Evolutionary conservation across 345 rosid genomes (phyloP).

Genomic region (Kandelia obovata): DNA sequence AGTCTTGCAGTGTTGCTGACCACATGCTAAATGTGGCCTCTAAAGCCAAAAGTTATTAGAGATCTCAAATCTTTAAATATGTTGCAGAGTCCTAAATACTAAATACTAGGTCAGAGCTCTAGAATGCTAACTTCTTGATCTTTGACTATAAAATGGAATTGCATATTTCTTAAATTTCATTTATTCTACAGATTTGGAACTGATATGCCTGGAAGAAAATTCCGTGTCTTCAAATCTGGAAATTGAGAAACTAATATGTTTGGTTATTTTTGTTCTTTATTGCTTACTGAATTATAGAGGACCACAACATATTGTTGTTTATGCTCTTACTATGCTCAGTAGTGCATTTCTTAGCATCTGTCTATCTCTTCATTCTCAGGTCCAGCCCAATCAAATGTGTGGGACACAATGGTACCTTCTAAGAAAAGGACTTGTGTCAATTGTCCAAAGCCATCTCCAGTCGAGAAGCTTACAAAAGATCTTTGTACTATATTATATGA

Average conservation of each 20-base stretch:
- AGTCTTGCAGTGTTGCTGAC: not conserved
- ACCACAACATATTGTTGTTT: conserved; percentile 1
- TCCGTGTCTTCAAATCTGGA: no score
- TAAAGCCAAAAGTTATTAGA: not conserved
- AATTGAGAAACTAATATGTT: not conserved
- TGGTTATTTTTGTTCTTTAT: not conserved
- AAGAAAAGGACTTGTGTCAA: conserved; percentile 83
- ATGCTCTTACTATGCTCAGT: not conserved
- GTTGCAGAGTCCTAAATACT: no score
- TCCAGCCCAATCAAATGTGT: conserved; percentile 78
- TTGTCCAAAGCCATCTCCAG: conserved; percentile 78
- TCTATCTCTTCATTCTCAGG: conserved; percentile 37
- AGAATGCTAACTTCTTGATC: no score
- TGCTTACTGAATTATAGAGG: not conserved
- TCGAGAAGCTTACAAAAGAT: conserved; percentile 91
- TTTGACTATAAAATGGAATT: not conserved
- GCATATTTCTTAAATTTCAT: not conserved
- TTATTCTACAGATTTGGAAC: not conserved
- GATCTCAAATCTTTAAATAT: no score
- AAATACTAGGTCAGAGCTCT: not conserved
- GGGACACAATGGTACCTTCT: conserved; percentile 88
- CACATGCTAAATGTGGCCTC: not conserved
- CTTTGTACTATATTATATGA: conserved; percentile 82
- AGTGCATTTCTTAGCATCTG: not conserved
- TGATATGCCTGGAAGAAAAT: no score